phyloP scores from a whole-genome alignment of 2,329 filamentous ascomycete species.

The Cladobotryum mycophilum region DNA sequence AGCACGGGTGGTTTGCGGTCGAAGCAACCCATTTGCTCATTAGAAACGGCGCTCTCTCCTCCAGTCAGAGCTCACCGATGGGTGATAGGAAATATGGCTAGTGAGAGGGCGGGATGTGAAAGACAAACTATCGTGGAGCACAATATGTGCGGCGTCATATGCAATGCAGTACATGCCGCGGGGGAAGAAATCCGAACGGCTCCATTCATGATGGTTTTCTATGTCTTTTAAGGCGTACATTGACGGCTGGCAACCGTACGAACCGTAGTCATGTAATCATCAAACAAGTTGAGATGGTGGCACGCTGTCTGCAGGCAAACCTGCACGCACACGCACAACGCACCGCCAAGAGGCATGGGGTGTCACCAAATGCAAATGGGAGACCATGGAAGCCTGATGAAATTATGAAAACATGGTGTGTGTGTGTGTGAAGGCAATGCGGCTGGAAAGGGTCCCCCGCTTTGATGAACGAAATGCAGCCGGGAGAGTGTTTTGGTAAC shows the following conservation, averaged over 20 bases:
- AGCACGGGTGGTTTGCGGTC: neutral
- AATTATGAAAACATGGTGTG: neutral
- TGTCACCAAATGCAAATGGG: neutral
- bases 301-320: constrained; percentile 19
- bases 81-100: neutral
- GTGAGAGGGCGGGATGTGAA: neutral
- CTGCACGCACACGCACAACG: neutral
- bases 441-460: too few species aligned
- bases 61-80: neutral
- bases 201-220: neutral
- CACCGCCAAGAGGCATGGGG: neutral
- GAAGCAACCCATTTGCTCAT: neutral
- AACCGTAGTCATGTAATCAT: neutral
- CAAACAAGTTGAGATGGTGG: constrained; percentile 17
- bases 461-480: too few species aligned
- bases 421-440: neutral
- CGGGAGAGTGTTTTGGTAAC: too few species aligned
- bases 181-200: neutral
- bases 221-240: neutral
- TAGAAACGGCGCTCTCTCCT: neutral
- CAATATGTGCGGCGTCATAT: neutral
- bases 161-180: neutral
- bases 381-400: neutral
- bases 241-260: neutral
- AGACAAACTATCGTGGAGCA: neutral